Base-by-base conservation (phyloP, 2,329 filamentous ascomycete species). In the Fusarium robinianum region DNA sequence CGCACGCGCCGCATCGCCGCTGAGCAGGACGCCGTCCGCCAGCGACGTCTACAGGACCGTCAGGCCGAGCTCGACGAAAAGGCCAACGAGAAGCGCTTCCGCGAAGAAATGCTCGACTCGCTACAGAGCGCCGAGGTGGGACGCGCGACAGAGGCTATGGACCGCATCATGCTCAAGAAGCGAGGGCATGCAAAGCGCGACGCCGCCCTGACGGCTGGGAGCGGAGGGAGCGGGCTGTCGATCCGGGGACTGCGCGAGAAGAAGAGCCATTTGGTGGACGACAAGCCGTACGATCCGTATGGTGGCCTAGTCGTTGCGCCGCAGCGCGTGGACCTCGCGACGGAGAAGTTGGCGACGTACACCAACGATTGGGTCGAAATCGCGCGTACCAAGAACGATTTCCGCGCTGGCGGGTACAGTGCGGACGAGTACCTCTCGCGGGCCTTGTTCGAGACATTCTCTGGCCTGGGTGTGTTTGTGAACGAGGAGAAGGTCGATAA, bases 271-370 rank as follows among this genome's bases (percentile, higher is more conserved):
- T 63, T 63, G 10, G 63, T 55, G 34, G 80, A 80, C 5, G 83
- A 90, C 59, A 83, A 84, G 45, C 85, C 89, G 0, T 96, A 95
- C 70, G 90, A 96, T 71, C 87, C 92, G 0, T 96, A 94, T 64
- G 90, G 83, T 25, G 94, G 90, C 1, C 71, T 91, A 49, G 71
- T 79, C 32, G 79, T 91, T 37, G 75, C 76, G 16, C 81, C 83
- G 15, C 76, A 85, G 57, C 85, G 91, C 58, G 92, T 89, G 62
- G 73, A 78, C 8, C 63, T 95, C 18, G 53, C 61, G 0, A 37
- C 61, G 1, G 67, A 67, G 5, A 59, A 58, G 24, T 80, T 84
- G 53, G 77, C 81, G 35, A 72, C 77, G 27, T 96, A 96, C 67
- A 80, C 84, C 27, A 90, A 88, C 63, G 80, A 85, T 32, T 90